Conservation (phyloP, 805 yeast genomes). For the Wickerhamomyces silvicola region DNA sequence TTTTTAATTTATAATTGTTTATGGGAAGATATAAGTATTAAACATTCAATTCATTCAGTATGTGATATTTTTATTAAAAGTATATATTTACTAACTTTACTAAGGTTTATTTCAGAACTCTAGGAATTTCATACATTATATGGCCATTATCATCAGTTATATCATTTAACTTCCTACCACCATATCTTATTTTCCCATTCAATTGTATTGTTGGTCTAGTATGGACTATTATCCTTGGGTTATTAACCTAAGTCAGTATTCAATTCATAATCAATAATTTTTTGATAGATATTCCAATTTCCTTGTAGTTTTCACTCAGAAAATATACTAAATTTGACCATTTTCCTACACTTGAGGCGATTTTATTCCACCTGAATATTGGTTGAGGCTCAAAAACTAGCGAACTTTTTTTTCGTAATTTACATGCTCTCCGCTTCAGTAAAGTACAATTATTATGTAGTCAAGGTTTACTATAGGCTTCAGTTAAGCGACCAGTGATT, state of each 20-base stretch:
- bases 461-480: no score
- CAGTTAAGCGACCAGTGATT: no score
- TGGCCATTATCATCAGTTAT: slow-evolving; percentile 55
- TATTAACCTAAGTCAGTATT: slow-evolving; percentile 12
- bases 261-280: background rate
- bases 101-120: slow-evolving; percentile 35
- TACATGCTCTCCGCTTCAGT: no score
- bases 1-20: slow-evolving; percentile 42
- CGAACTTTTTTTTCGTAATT: no score
- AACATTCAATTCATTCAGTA: slow-evolving; percentile 25
- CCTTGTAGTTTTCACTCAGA: no score
- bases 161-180: slow-evolving; percentile 43
- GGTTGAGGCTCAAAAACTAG: no score
- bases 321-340: no score
- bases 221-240: slow-evolving; percentile 49
- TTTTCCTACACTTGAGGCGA: no score
- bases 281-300: background rate
- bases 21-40: slow-evolving; percentile 45
- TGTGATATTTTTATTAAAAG: background rate
- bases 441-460: no score
- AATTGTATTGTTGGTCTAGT: slow-evolving; percentile 50
- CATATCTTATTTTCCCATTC: slow-evolving; percentile 47
- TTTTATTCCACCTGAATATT: no score
- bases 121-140: slow-evolving; percentile 46
- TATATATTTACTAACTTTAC: background rate